These are phyloP conservation scores for Eimeria brunetti DNA, from an alignment of 169 alveolate species.

Conservation along the genomic window DNA sequence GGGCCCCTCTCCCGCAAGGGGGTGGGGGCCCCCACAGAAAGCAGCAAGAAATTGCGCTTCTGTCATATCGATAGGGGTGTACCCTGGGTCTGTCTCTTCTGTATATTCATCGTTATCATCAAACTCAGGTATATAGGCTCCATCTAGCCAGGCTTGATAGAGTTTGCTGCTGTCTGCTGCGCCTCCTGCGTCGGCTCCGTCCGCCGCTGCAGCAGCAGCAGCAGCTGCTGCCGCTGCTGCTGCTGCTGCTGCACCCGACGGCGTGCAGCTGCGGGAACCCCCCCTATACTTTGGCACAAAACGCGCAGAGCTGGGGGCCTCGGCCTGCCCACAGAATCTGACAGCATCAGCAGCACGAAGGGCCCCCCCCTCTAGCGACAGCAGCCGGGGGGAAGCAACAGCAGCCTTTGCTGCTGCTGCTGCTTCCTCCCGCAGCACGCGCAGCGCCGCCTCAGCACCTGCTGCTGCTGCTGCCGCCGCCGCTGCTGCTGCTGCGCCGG, in stretches of 20 bases:
- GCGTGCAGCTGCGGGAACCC: constrained; percentile 32
- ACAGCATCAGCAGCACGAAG: constrained; percentile 59
- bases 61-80: constrained; percentile 38
- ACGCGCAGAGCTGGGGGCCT: constrained; percentile 52
- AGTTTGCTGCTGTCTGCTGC: constrained; percentile 22
- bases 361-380: background rate
- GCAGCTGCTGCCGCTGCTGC: constrained; percentile 59
- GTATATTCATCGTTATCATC: constrained; percentile 53
- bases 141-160: constrained; percentile 50
- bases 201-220: constrained; percentile 21
- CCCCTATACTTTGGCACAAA: constrained; percentile 44
- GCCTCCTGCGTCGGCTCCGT: constrained; percentile 16
- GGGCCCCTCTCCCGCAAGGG: background rate
- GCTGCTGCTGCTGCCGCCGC: constrained; percentile 28
- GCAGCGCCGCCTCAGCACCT: constrained; percentile 12
- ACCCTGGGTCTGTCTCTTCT: constrained; percentile 42
- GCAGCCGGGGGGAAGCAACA: constrained; percentile 60
- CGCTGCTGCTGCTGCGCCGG: constrained; percentile 13
- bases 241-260: constrained; percentile 62
- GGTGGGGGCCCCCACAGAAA: constrained; percentile 50
- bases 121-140: constrained; percentile 43
- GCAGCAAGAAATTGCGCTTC: constrained; percentile 43
- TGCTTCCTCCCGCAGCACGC: constrained; percentile 54
- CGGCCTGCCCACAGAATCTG: constrained; percentile 41
- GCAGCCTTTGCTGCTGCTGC: constrained; percentile 69